Conservation (phyloP, 2,329 filamentous ascomycete genomes). For the Cercospora sesami region DNA sequence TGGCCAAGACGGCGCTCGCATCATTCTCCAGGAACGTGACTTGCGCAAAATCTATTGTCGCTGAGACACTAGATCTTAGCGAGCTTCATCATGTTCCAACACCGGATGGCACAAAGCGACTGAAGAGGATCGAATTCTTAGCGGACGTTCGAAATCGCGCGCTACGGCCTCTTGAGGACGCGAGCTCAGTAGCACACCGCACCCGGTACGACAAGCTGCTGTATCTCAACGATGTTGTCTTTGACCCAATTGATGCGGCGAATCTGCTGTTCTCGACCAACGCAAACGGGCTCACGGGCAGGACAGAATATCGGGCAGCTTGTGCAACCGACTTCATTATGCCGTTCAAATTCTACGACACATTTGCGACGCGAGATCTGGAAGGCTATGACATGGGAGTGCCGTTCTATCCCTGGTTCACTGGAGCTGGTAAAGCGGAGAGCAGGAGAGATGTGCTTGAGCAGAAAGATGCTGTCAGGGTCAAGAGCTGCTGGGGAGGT, state of each 20-base stretch:
- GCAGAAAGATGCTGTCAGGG: slow-evolving; percentile 64
- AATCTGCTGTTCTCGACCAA: slow-evolving; percentile 67
- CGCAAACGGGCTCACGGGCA: slow-evolving; percentile 51
- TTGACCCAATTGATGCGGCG: slow-evolving; percentile 58
- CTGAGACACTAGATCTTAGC: slow-evolving; percentile 59
- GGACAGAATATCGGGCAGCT: slow-evolving; percentile 61
- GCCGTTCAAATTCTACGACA: slow-evolving; percentile 70
- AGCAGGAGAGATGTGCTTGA: slow-evolving; percentile 62
- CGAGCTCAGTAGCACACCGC: slow-evolving; percentile 45
- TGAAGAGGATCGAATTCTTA: slow-evolving; percentile 72
- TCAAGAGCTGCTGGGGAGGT: slow-evolving; percentile 74
- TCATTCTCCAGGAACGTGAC: slow-evolving; percentile 53
- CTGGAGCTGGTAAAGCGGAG: slow-evolving; percentile 51
- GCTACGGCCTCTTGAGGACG: slow-evolving; percentile 60
- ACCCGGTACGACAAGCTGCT: slow-evolving; percentile 57
- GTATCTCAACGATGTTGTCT: slow-evolving; percentile 68
- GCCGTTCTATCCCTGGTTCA: slow-evolving; percentile 69
- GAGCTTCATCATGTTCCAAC: slow-evolving; percentile 60
- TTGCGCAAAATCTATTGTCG: slow-evolving; percentile 55
- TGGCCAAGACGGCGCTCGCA: slow-evolving; percentile 56
- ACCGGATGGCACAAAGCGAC: slow-evolving; percentile 61
- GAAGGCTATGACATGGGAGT: slow-evolving; percentile 64
- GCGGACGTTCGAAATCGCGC: slow-evolving; percentile 72
- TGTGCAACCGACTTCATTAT: slow-evolving; percentile 71
- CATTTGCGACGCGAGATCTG: slow-evolving; percentile 68